Percentiles rank a stretch among this genome's conserved stretches.
These are phyloP conservation scores for Mucor circinelloides DNA, from an alignment of 371 early-diverging fungal genomes.

Conservation along the genomic window DNA sequence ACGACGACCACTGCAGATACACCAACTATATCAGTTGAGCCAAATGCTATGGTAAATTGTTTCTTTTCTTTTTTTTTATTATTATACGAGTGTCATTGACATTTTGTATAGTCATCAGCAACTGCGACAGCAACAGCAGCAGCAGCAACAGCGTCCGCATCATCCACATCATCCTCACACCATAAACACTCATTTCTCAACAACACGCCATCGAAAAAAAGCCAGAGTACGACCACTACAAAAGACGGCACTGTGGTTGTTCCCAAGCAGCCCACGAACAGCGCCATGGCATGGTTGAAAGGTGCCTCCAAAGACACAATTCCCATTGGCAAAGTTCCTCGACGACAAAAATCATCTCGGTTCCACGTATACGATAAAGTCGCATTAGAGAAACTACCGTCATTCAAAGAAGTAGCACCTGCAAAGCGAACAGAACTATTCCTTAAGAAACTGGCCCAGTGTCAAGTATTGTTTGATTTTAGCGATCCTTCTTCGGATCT, in stretches of 20 bases:
- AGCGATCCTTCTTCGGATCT: conserved; percentile 85
- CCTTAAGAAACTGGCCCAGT: conserved; percentile 86
- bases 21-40: conserved; percentile 6
- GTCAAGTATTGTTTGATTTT: conserved; percentile 93
- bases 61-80: too few species aligned
- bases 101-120: not conserved
- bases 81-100: not conserved
- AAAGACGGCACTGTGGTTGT: not conserved
- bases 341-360: conserved; percentile 83
- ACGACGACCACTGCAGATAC: conserved; percentile 3
- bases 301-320: conserved; percentile 78
- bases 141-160: conserved; percentile 1
- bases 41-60: not conserved
- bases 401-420: conserved; percentile 72
- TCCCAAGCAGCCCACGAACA: conserved; percentile 54
- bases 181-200: conserved; percentile 5
- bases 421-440: conserved; percentile 80
- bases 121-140: conserved; percentile 4
- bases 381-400: conserved; percentile 75
- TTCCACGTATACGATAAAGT: conserved; percentile 79
- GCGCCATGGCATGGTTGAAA: conserved; percentile 73
- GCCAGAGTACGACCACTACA: not conserved
- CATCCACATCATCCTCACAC: not conserved
- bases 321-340: conserved; percentile 80
- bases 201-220: not conserved